Evolutionary conservation across 176 grass and related monocot species (phyloP), one percentile per base, ranked within the genome.

Genomic region (Oryza officinalis): DNA sequence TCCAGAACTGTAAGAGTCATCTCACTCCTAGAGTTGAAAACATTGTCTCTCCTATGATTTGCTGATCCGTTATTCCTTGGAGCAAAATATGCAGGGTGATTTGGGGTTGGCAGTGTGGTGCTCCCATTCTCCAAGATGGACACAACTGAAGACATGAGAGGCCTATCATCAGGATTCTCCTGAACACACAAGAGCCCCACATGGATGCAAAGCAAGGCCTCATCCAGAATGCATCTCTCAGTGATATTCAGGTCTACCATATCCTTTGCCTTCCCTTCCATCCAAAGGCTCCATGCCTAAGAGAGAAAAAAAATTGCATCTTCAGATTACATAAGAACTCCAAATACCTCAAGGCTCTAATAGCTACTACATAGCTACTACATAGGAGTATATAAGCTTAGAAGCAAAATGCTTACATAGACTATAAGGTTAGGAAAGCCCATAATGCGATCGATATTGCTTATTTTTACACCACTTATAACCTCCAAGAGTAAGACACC

Each of bases 281-380:
- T 84, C 91, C 87, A 93, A 45, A 90, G 37, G 44, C 78, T 92
- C 81, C 85, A 92, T 30, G 87, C 80, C 90, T 89, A 60, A 43
- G 18, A 57, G 18, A 54, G 12, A 7, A 13, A 20, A 20, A 17
- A 57, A 14, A 33, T 33, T 33, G 8, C 2, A 4, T 8, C 9
- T 83, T 82, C n/a, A 25, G 2, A 18, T 11, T 15, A 1, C 82
- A 50, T 50, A 6, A 13, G 6, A 70, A 17, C 26, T 43, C 13
- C 3, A 32, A 63, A 52, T 38, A 0, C 43, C 35, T 22, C 4
- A 35, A 18, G 67, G 1, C 10, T 23, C 12, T 64, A 10, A 60
- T 26, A 5, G 40, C 40, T 43, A n/a, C n/a, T n/a, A n/a, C n/a
- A n/a, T n/a, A n/a, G n/a, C n/a, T n/a, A n/a, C n/a, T n/a, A n/a